Percentiles rank a stretch among this genome's conserved stretches.
Evolutionary conservation across 2,329 filamentous ascomycete species (phyloP).

Genomic region (Xylariaceae sp.): DNA sequence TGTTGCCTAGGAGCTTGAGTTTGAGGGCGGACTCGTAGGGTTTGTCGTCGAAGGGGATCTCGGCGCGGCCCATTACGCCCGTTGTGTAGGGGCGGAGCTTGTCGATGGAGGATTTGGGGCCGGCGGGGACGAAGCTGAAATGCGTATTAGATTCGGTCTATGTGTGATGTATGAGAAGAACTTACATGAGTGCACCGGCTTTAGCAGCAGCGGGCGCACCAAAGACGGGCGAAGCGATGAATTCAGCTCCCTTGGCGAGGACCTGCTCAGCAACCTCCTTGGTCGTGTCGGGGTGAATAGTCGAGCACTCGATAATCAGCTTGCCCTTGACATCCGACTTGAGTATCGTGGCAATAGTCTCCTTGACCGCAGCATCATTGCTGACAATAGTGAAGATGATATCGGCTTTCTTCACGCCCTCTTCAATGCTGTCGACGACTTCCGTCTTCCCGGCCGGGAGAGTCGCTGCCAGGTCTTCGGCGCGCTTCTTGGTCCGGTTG

Average conservation of each 20-base stretch:
- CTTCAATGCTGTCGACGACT: slow-evolving; percentile 58
- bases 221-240: slow-evolving; percentile 68
- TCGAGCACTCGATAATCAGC: slow-evolving; percentile 81
- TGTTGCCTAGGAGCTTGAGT: slow-evolving; percentile 81
- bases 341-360: slow-evolving; percentile 55
- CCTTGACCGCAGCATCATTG: slow-evolving; percentile 68
- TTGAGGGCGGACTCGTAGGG: slow-evolving; percentile 52
- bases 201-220: slow-evolving; percentile 60
- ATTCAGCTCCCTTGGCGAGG: slow-evolving; percentile 58
- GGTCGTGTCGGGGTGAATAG: slow-evolving; percentile 77
- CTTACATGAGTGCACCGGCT: slow-evolving; percentile 53
- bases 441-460: slow-evolving; percentile 58
- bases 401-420: slow-evolving; percentile 62
- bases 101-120: slow-evolving; percentile 50
- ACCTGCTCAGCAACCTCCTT: slow-evolving; percentile 57
- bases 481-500: slow-evolving; percentile 68
- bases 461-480: slow-evolving; percentile 56
- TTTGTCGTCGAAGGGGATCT: slow-evolving; percentile 41
- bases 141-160: neutral
- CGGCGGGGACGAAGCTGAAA: slow-evolving; percentile 55
- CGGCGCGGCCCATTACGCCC: slow-evolving; percentile 59
- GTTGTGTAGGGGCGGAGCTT: slow-evolving; percentile 59
- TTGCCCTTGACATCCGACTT: slow-evolving; percentile 59
- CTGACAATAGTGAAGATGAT: slow-evolving; percentile 79
- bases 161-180: neutral